Percentiles rank a stretch among this genome's conserved stretches.
These are phyloP conservation scores for Mycena vulgaris DNA, from an alignment of 768 basidiomycete genomes.

Conservation along the genomic window DNA sequence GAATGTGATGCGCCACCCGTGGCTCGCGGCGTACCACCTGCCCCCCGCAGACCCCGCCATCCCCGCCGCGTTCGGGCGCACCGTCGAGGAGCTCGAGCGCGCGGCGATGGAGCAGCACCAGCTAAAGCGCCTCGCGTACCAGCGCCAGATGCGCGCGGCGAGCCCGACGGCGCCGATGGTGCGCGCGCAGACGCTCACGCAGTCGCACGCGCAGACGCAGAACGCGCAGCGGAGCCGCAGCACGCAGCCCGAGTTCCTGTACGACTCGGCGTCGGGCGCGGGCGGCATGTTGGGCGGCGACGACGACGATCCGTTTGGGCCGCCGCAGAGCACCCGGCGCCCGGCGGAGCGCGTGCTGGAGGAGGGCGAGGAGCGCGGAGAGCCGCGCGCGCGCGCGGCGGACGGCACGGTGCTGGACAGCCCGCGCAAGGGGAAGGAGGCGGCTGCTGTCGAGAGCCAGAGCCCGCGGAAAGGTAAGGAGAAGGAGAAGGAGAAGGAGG, in stretches of 20 bases:
- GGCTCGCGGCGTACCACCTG: slow-evolving; percentile 77
- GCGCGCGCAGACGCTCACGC: slow-evolving; percentile 66
- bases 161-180: slow-evolving; percentile 62
- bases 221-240: slow-evolving; percentile 65
- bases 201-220: slow-evolving; percentile 48
- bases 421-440: slow-evolving; percentile 17
- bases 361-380: slow-evolving; percentile 31
- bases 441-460: neutral
- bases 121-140: slow-evolving; percentile 85
- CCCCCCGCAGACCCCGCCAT: slow-evolving; percentile 48
- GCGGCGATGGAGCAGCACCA: slow-evolving; percentile 89
- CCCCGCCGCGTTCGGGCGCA: slow-evolving; percentile 70
- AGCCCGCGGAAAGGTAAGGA: slow-evolving; percentile 22
- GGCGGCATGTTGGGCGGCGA: slow-evolving; percentile 59
- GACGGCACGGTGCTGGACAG: slow-evolving; percentile 22
- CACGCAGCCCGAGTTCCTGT: slow-evolving; percentile 81
- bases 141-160: slow-evolving; percentile 79
- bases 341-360: slow-evolving; percentile 20
- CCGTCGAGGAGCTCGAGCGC: slow-evolving; percentile 84
- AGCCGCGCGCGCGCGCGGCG: slow-evolving; percentile 17
- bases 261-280: slow-evolving; percentile 71
- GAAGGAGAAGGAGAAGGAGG: slow-evolving; percentile 33
- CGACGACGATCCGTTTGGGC: slow-evolving; percentile 84
- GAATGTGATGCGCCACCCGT: slow-evolving; percentile 89
- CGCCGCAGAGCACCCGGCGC: slow-evolving; percentile 51